phyloP scores from a whole-genome alignment of 2,329 filamentous ascomycete genomes.

The Fusarium falciforme region DNA sequence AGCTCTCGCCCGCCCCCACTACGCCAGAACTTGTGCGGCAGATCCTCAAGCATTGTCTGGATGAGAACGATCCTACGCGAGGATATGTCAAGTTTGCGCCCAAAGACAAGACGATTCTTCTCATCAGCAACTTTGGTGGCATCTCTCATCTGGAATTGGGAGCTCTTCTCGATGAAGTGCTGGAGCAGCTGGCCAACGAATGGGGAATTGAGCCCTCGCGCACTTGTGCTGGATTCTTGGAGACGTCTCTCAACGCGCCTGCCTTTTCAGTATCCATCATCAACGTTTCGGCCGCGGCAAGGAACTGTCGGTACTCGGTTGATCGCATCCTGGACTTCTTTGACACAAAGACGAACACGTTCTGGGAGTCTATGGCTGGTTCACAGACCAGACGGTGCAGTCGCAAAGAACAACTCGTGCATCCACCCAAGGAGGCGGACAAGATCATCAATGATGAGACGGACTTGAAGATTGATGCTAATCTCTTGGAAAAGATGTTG shows the following conservation, averaged over 20 bases:
- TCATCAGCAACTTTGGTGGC: conserved; percentile 71
- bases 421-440: conserved; percentile 48
- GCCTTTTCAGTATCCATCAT: conserved; percentile 77
- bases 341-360: conserved; percentile 71
- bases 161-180: conserved; percentile 64
- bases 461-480: conserved; percentile 64
- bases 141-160: conserved; percentile 68
- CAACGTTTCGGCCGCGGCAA: conserved; percentile 64
- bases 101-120: conserved; percentile 62
- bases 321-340: conserved; percentile 71
- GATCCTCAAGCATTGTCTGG: conserved; percentile 70
- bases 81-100: conserved; percentile 61
- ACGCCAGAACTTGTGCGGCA: conserved; percentile 63
- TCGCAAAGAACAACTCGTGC: conserved; percentile 58
- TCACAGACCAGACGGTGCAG: conserved; percentile 52
- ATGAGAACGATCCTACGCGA: conserved; percentile 63
- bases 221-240: conserved; percentile 71
- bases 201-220: conserved; percentile 65
- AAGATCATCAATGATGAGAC: conserved; percentile 52
- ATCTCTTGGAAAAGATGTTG: conserved; percentile 65
- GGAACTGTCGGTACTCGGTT: conserved; percentile 57
- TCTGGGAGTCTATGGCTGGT: conserved; percentile 65
- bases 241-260: conserved; percentile 78
- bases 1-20: conserved; percentile 63
- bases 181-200: conserved; percentile 58